Evolutionary conservation across 345 rosid genomes (phyloP).

Genomic region (Corymbia maculata): DNA sequence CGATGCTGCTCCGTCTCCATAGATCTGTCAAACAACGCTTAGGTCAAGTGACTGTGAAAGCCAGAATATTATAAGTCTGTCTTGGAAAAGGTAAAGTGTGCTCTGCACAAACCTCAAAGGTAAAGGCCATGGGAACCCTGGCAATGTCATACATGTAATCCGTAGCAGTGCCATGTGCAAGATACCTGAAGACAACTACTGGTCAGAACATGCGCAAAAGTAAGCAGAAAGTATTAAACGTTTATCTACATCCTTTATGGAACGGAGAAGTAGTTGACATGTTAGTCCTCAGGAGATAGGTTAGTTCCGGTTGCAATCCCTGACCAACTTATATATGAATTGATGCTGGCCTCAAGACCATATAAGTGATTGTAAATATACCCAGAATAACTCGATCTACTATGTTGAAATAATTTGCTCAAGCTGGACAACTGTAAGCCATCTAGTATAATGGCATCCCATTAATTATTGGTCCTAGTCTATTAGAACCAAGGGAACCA

Average conservation of each 20-base stretch:
- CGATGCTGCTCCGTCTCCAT: conserved; percentile 60
- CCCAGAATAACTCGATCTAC: background rate
- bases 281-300: background rate
- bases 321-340: background rate
- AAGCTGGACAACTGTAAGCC: background rate
- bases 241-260: background rate
- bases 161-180: conserved; percentile 97
- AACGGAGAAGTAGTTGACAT: background rate
- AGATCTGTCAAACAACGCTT: conserved; percentile 45
- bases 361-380: background rate
- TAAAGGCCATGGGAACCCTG: conserved; percentile 91
- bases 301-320: background rate
- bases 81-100: background rate
- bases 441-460: background rate
- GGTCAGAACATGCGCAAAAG: background rate
- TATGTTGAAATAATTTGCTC: background rate
- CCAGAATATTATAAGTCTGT: background rate
- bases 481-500: background rate
- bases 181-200: conserved; percentile 36
- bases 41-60: background rate
- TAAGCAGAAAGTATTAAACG: background rate
- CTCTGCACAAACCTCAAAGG: conserved; percentile 79
- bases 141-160: conserved; percentile 86
- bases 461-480: background rate
- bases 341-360: background rate